Conservation (phyloP, 2,329 filamentous ascomycete species). For the Pezicula neosporulosa region DNA sequence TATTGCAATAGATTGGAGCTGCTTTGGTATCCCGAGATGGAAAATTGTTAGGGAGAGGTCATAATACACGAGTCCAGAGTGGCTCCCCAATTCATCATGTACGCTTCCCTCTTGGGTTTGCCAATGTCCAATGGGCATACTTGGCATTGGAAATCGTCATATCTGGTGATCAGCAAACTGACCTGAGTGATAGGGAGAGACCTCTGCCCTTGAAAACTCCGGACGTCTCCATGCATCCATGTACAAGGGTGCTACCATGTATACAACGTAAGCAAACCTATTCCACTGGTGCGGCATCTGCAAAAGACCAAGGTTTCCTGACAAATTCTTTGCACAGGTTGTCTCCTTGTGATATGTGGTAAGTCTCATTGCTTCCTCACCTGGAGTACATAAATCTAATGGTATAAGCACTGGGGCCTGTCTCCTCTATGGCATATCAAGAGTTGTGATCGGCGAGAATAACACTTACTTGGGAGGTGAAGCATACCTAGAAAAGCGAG, state of each 20-base stretch:
- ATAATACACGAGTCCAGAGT: slow-evolving; percentile 74
- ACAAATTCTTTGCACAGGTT: slow-evolving; percentile 32
- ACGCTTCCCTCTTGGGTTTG: slow-evolving; percentile 1
- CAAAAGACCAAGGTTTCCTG: not conserved
- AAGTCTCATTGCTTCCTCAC: slow-evolving; percentile 26
- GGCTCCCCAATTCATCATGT: slow-evolving; percentile 70
- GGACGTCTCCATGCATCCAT: slow-evolving; percentile 66
- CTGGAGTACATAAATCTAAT: slow-evolving; percentile 11
- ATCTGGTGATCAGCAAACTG: not conserved
- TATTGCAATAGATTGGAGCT: slow-evolving; percentile 43
- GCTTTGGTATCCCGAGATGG: slow-evolving; percentile 66
- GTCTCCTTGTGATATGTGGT: slow-evolving; percentile 74
- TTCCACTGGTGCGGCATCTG: too few species aligned
- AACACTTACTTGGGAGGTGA: slow-evolving; percentile 72
- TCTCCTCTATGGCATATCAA: slow-evolving; percentile 68
- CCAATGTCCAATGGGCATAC: not conserved
- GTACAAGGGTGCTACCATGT: slow-evolving; percentile 76
- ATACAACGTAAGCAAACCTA: slow-evolving; percentile 51
- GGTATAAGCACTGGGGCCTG: slow-evolving; percentile 61
- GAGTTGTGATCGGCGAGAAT: slow-evolving; percentile 77
- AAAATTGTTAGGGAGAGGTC: slow-evolving; percentile 66
- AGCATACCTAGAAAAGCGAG: slow-evolving; percentile 61
- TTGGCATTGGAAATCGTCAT: not conserved
- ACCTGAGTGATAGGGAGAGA: slow-evolving; percentile 58
- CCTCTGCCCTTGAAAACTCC: slow-evolving; percentile 70